A percentile compares a stretch with the other conserved stretches of the same genome.
These are phyloP conservation scores for Metschnikowia drakensbergensis DNA, from an alignment of 805 yeast species.

Conservation along the genomic window DNA sequence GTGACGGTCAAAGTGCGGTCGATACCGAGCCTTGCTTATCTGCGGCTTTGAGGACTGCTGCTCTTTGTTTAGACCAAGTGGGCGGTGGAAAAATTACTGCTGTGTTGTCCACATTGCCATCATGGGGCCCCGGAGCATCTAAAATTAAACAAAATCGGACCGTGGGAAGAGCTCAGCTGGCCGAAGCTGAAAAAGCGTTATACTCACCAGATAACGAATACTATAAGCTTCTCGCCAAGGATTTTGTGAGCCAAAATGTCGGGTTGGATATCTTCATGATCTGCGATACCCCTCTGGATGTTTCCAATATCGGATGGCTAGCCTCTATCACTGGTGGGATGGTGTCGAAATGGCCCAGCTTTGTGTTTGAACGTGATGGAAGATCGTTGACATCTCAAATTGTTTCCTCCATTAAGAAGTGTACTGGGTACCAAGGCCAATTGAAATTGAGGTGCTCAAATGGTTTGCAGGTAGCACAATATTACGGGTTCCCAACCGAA, in stretches of 20 bases:
- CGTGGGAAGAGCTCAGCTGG: conserved; percentile 40
- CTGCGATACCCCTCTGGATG: conserved; percentile 60
- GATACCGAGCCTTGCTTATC: conserved; percentile 72
- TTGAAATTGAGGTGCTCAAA: conserved; percentile 82
- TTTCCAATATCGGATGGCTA: conserved; percentile 66
- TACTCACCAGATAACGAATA: conserved; percentile 58
- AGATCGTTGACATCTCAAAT: conserved; percentile 58
- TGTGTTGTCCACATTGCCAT: conserved; percentile 65
- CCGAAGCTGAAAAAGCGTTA: conserved; percentile 45
- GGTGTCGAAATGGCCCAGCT: conserved; percentile 61
- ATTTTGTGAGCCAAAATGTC: conserved; percentile 53
- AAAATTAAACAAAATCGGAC: conserved; percentile 39
- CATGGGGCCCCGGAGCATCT: conserved; percentile 75
- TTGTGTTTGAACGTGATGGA: conserved; percentile 67
- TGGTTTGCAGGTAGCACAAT: conserved; percentile 76
- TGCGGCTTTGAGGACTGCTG: conserved; percentile 69
- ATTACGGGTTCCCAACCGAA: conserved; percentile 53
- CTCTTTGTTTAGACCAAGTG: conserved; percentile 51
- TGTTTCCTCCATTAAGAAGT: conserved; percentile 45
- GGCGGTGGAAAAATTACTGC: conserved; percentile 87
- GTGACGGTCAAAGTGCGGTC: conserved; percentile 35
- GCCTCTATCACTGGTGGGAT: conserved; percentile 73
- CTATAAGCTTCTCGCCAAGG: conserved; percentile 57
- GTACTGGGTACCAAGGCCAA: conserved; percentile 74
- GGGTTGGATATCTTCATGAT: conserved; percentile 78